These are phyloP conservation scores for Aphanomyces invadans DNA, from an alignment of 352 stramenopile species.

Conservation along the genomic window DNA sequence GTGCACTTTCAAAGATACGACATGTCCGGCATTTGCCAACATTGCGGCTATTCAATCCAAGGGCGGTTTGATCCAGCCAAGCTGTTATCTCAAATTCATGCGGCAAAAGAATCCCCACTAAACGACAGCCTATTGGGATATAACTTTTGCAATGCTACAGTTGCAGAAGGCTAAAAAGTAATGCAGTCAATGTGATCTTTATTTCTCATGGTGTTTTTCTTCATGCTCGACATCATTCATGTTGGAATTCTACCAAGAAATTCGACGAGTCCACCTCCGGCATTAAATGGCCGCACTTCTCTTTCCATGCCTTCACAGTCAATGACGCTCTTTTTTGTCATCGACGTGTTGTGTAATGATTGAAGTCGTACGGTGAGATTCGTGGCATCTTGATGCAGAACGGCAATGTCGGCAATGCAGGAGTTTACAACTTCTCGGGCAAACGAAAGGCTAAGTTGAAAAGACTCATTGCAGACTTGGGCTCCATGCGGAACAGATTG, in stretches of 20 bases:
- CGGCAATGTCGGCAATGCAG: constrained; percentile 5
- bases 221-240: constrained; percentile 26
- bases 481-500: not conserved
- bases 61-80: constrained; percentile 19
- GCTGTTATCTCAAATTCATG: not conserved
- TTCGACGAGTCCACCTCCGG: constrained; percentile 12
- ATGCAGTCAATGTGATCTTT: too few relatives aligned
- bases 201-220: too few relatives aligned
- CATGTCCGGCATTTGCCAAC: constrained; percentile 19
- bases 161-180: not conserved
- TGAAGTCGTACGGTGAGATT: constrained; percentile 10
- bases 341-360: not conserved
- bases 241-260: constrained; percentile 1
- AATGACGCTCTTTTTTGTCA: not conserved
- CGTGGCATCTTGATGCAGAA: not conserved
- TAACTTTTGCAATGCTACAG: not conserved
- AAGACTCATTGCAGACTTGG: not conserved
- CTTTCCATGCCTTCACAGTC: constrained; percentile 18
- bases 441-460: not conserved
- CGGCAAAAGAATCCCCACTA: not conserved
- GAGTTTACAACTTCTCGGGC: constrained; percentile 18
- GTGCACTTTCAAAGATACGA: constrained; percentile 13
- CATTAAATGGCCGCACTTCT: constrained; percentile 6
- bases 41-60: constrained; percentile 22
- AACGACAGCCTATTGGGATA: constrained; percentile 2